Evolutionary conservation across 108 stramenopile genomes (phyloP).

Genomic region (Nitzschia sp.): DNA sequence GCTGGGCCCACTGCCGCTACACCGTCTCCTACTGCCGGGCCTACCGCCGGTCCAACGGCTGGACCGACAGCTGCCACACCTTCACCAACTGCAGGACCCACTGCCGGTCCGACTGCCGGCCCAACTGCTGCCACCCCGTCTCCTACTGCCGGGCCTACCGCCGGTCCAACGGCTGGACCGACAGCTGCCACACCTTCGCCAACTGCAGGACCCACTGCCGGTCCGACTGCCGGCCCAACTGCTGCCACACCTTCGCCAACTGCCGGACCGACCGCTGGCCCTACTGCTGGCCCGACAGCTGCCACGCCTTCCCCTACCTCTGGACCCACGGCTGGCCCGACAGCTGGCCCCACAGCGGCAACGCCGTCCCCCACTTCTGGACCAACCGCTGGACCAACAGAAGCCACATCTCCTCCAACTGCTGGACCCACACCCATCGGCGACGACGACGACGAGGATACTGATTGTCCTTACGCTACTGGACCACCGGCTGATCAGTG

Average conservation of each 20-base stretch:
- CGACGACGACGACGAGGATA: no score
- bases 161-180: not conserved
- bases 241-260: slow-evolving; percentile 14
- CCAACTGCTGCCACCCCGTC: not conserved
- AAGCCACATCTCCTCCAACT: not conserved
- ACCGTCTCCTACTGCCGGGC: not conserved
- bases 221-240: slow-evolving; percentile 13
- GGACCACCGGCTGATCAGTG: not conserved
- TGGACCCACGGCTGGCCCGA: slow-evolving; percentile 5
- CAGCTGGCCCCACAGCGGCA: not conserved
- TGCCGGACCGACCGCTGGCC: slow-evolving; percentile 8
- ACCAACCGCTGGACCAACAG: not conserved
- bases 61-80: not conserved
- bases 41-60: not conserved
- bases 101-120: not conserved
- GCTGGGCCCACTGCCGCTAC: not conserved
- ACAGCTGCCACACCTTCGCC: not conserved
- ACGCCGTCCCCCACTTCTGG: not conserved
- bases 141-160: not conserved
- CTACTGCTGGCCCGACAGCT: slow-evolving; percentile 7
- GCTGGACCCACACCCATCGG: not conserved
- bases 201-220: not conserved
- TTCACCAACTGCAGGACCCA: not conserved
- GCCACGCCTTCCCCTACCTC: not conserved
- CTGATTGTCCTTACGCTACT: not conserved